Percentiles rank a stretch among this genome's conserved stretches.
Evolutionary conservation across 169 alveolate species (phyloP).

Genomic region (Eimeria falciformis): DNA sequence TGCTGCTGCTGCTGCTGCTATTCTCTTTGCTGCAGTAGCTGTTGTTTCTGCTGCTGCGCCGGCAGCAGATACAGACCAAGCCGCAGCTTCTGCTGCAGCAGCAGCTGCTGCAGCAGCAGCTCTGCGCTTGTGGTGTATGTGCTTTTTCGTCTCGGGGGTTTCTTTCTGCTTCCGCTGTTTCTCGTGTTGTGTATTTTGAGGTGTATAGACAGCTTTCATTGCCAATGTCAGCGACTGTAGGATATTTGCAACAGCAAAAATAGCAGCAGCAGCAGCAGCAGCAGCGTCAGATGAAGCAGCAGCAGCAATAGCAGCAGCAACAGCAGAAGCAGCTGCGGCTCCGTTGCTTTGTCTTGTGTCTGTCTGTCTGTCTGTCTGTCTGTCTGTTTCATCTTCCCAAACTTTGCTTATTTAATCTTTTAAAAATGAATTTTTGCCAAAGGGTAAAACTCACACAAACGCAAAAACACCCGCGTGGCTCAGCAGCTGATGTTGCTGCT

Average conservation of each 20-base stretch:
- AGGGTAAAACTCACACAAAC: not conserved
- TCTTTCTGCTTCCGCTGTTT: not conserved
- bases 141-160: not conserved
- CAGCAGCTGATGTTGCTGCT: conserved; percentile 18
- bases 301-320: conserved; percentile 16
- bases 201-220: not conserved
- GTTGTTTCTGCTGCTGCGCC: not conserved
- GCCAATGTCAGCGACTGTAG: not conserved
- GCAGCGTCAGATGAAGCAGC: not conserved
- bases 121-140: not conserved
- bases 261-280: conserved; percentile 30
- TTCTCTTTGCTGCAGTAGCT: not conserved
- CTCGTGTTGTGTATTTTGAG: not conserved
- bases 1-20: conserved; percentile 14
- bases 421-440: not conserved
- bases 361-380: not conserved
- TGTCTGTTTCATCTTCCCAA: not conserved
- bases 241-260: not conserved
- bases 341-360: not conserved
- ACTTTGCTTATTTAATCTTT: not conserved
- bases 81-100: conserved; percentile 4
- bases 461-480: not conserved
- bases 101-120: conserved; percentile 37
- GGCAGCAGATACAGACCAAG: not conserved
- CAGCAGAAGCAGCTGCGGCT: not conserved